Base-by-base conservation (phyloP, 2,329 filamentous ascomycete species). In the Diaporthe australafricana region DNA sequence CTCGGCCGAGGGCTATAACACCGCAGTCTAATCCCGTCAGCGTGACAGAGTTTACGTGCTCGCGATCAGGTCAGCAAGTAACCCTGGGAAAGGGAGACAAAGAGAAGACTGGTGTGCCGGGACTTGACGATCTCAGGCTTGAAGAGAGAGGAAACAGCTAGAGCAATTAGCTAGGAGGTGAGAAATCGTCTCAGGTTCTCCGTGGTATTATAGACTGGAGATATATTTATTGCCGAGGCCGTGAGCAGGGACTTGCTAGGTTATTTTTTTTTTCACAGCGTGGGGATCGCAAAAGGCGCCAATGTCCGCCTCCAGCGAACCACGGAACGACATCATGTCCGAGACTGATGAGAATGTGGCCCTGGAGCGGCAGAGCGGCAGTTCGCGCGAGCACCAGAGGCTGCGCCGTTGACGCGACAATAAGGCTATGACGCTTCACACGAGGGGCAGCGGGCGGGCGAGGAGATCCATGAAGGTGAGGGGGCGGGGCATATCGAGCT, bases 331-430 rank as follows among this genome's bases (percentile, higher is more conserved):
- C 60, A 38, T 50, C 30, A 38, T 8, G 60, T 48, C 42, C 27
- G 60, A 63, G 27, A 30, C 42, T 35, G 25, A 30, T 25, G 6
- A 45, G 50, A 30, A 50, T 50, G 45, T 38, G 30, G 45, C 60
- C 60, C 60, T 48, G 42, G 45, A 65, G 60, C 60, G 60, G 60
- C 60, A 65, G 45, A 65, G 60, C 60, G 60, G 60, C 60, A 65
- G 60, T 65, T 65, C 45, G 30, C 60, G 42, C 20, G 3, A 25
- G 25, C n/a, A n/a, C 38, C 50, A 45, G 65, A 30, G 11, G 76
- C 48, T 25, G 65, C 53, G 66, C 27, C 40, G 20, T 12, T 22
- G 16, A 22, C 40, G 42, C 32, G 32, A 40, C 45, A 30, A 8
- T 40, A 30, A 27, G 55, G 52, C 40, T 69, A 56, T 50, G 52